Percentiles rank a stretch among this genome's conserved stretches.
phyloP scores from a whole-genome alignment of 768 basidiomycete species.

The Cubamyces sp. region DNA sequence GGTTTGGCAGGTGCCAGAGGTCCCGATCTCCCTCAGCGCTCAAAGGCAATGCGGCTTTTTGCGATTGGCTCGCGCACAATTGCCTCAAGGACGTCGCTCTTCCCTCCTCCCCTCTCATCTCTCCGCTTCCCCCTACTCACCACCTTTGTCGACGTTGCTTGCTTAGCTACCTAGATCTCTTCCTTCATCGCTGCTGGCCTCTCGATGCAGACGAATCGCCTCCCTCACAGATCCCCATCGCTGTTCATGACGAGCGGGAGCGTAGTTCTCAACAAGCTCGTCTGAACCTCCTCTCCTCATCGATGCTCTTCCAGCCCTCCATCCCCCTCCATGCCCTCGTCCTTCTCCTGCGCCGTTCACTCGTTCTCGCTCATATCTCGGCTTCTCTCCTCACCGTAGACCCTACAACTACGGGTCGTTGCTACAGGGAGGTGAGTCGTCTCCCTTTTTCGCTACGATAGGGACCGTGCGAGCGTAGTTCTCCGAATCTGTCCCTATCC shows the following conservation, averaged over 20 bases:
- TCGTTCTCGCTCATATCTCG: not conserved
- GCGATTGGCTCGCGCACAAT: conserved; percentile 44
- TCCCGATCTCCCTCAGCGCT: conserved; percentile 9
- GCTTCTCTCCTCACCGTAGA: not conserved
- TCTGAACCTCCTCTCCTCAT: conserved; percentile 9
- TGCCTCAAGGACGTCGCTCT: conserved; percentile 40
- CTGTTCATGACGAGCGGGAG: conserved; percentile 42
- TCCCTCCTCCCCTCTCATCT: conserved; percentile 6
- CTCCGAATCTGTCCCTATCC: conserved; percentile 35
- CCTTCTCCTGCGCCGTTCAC: not conserved
- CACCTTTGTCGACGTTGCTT: not conserved
- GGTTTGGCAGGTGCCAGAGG: not conserved
- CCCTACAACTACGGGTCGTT: too few species aligned
- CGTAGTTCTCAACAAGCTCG: conserved; percentile 52
- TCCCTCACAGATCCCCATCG: not conserved
- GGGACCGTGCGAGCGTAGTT: conserved; percentile 39
- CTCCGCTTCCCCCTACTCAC: conserved; percentile 9
- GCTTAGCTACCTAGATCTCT: not conserved
- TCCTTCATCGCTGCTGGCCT: too few species aligned
- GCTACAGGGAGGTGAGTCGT: conserved; percentile 3
- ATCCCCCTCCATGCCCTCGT: not conserved
- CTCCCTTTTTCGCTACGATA: not conserved
- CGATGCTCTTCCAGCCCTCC: not conserved
- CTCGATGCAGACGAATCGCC: not conserved
- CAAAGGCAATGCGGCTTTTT: conserved; percentile 32